Evolutionary conservation across 2,329 filamentous ascomycete genomes (phyloP).

Genomic region (Hirsutella rhossiliensis): DNA sequence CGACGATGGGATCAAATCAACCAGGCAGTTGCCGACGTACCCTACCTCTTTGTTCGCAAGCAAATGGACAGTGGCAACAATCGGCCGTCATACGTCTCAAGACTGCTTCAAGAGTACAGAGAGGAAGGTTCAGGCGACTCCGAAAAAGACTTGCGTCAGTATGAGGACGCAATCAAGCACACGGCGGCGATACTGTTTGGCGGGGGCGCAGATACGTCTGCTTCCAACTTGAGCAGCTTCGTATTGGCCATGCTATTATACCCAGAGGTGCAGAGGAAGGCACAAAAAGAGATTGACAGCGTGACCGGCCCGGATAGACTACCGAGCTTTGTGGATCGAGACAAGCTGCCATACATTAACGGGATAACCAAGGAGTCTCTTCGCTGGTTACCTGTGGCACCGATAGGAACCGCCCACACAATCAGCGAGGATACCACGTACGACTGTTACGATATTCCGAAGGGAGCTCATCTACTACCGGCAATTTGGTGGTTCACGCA

Average conservation of each 20-base stretch:
- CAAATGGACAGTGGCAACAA: background rate
- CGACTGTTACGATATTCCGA: slow-evolving; percentile 13
- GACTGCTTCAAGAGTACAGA: background rate
- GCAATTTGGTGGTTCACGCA: slow-evolving; percentile 34
- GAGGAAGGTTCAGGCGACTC: background rate
- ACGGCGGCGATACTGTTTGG: slow-evolving; percentile 2
- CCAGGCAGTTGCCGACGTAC: background rate
- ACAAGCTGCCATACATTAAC: slow-evolving; percentile 28
- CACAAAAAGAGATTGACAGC: slow-evolving; percentile 27
- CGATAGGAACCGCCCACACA: slow-evolving; percentile 24
- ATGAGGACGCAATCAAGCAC: slow-evolving; percentile 1
- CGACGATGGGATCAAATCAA: background rate
- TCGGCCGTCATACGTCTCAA: background rate
- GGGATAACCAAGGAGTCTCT: slow-evolving; percentile 16
- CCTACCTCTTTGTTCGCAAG: background rate
- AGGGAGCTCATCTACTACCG: slow-evolving; percentile 11
- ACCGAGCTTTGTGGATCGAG: slow-evolving; percentile 28
- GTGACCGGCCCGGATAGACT: slow-evolving; percentile 28
- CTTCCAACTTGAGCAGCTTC: slow-evolving; percentile 13
- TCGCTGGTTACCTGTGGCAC: slow-evolving; percentile 18
- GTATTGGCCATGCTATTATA: slow-evolving; percentile 33
- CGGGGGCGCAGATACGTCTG: slow-evolving; percentile 7
- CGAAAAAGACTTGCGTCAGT: background rate
- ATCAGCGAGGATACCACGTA: slow-evolving; percentile 16
- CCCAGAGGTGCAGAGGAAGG: slow-evolving; percentile 27